Evolutionary conservation across 352 stramenopile genomes (phyloP), one percentile per base, ranked within the genome.

Genomic region (Aphanomyces astaci): DNA sequence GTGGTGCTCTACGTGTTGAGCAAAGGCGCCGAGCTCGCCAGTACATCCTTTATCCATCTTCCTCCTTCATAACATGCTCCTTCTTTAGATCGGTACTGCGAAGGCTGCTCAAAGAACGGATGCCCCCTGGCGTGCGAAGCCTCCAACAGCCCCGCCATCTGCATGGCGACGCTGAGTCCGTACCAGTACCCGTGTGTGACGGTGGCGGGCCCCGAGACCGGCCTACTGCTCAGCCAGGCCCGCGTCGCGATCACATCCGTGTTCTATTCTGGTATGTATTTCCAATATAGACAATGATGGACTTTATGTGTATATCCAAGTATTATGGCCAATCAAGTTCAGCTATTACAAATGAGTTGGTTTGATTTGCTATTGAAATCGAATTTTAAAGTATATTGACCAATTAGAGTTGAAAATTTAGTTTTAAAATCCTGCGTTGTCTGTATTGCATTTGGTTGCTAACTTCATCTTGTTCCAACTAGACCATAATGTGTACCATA

Each of bases 181-280:
- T 91, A 89, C 63, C 76, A 92, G 45, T 78, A 80, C n/a, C 85
- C 85, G 22, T 94, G 83, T 51, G 78, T 94, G 64, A 88, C 80
- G n/a, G 76, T 92, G 3, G 71, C 63, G 15, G 73, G 78, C 1
- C 83, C 82, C 1, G 66, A 66, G 22, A 77, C 88, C 65, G 78
- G 80, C 2, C 87, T 90, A 48, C 76, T 94, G 39, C 66, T 75
- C 25, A 82, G 73, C 78, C 2, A 64, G 73, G 31, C 85, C 80
- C 28, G 68, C 68, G 27, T 76, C 89, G 36, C 59, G 69, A 86
- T 84, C 74, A 74, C 76, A 17, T 62, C 89, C 28, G 75, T 76
- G 19, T 90, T 92, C 65, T 82, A 87, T 64, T 89, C 85, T 56
- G 80, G 84, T 90, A 76, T 55, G 80, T 79, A n/a, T 51, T 15